Evolutionary conservation across 768 basidiomycete genomes (phyloP), one percentile per base, ranked within the genome.

Genomic region (Mycena epipterygia): DNA sequence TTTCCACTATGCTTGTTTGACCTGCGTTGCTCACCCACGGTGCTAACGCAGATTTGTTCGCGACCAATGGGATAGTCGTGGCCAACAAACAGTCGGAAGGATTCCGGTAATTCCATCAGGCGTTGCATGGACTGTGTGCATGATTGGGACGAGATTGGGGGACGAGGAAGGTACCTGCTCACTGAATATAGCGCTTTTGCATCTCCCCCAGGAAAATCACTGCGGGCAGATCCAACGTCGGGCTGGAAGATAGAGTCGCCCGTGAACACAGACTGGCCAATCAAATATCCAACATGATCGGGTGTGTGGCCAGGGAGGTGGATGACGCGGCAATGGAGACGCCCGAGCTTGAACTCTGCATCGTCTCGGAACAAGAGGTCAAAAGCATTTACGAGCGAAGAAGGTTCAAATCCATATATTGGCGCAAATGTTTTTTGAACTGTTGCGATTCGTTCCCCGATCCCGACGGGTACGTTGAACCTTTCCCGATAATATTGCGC

Each of bases 231-330:
- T 7, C 81, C 83, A 51, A 82, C 77, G 51, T 83, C 82, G 25
- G 82, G 83, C 79, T 82, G 56, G 59, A 84, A 84, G 59, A 83
- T 83, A 7, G 82, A 83, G 44, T 84, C 83, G 5, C 83, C 82
- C 7, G 80, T 80, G 62, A 84, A 84, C 23, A 81, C 79, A 19
- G 79, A 76, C 33, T 78, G 76, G 19, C 81, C 81, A 42, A 84
- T 68, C 12, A 83, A 67, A 67, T 82, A 84, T 13, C 80, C 80
- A 25, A 83, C 72, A 57, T 80, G 81, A 61, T 82, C 81, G 16
- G 81, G 82, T 6, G 82, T 82, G 41, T 84, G 83, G 0, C 82
- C 82, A 5, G 82, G 82, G 0, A 84, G 76, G 70, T 81, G 79
- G 29, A 82, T 76, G 30, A 82, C 81, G 29, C 73, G 69, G 56